phyloP scores from a whole-genome alignment of 306 rosid genomes.

The Rosa lucieae region DNA sequence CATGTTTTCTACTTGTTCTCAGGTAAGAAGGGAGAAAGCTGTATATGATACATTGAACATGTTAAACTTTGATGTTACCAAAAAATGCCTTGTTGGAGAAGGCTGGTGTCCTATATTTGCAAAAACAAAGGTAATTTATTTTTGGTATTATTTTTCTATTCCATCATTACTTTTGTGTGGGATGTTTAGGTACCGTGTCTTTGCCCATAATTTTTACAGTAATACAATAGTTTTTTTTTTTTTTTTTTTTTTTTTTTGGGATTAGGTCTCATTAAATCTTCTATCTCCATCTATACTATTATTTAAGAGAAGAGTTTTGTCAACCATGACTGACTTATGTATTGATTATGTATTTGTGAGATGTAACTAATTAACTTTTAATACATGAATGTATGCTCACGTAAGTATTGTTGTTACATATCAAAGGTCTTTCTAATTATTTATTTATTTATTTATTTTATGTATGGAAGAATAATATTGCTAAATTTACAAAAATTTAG shows the following conservation, averaged over 20 bases:
- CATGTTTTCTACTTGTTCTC: conserved; percentile 41
- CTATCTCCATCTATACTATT: background rate
- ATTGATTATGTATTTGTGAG: background rate
- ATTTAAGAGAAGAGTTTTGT: background rate
- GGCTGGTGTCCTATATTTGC: conserved; percentile 99
- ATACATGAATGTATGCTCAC: background rate
- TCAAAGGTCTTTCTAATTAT: background rate
- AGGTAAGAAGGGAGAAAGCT: conserved; percentile 99
- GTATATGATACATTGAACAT: conserved; percentile 91
- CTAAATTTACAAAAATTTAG: background rate
- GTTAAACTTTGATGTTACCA: conserved; percentile 97
- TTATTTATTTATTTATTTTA: background rate
- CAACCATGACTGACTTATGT: background rate
- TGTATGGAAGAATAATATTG: background rate
- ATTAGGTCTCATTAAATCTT: background rate
- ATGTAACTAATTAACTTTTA: background rate
- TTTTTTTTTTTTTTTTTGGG: background rate
- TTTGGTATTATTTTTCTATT: background rate
- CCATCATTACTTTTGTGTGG: background rate
- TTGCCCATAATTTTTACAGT: background rate
- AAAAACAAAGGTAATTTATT: conserved; percentile 60
- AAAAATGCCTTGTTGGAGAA: conserved; percentile 98
- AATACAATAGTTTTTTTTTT: background rate
- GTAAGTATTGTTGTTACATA: background rate
- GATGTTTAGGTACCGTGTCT: background rate